Evolutionary conservation across 1,284 basidiomycete species (phyloP), one percentile per base, ranked within the genome.

Genomic region (Irpex sp.): DNA sequence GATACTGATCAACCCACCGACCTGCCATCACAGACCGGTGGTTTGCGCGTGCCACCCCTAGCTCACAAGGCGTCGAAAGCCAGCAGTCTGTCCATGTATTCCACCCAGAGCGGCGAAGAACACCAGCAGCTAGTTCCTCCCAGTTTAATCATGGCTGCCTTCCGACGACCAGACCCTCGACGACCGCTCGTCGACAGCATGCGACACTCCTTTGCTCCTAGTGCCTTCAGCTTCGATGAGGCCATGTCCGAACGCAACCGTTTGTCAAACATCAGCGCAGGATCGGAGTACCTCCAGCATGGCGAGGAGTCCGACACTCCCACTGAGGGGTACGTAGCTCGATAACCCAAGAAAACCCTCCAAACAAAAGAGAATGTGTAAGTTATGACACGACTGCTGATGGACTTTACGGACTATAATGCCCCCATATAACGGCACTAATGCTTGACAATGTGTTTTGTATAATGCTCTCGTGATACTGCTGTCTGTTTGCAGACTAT

Each of bases 71-170:
- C 67, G 15, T 74, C 75, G 1, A 68, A 69, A 5, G 63, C 72
- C 53, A 74, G 74, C 64, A 68, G 72, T 8, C 67, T 63, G n/a
- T 77, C 75, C 8, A 65, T 66, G 35, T 76, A 76, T 60, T 77
- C 76, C 19, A 70, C 67, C 9, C 72, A 70, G 63, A 77, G 73
- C 61, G 75, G 72, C 8, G 76, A 75, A 56, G 72, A 74, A 43
- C 66, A 67, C 26, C 69, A 69, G 58, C 63, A 63, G 21, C 66
- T 65, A 6, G 68, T 70, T 3, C 69, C 72, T n/a, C 66, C 70
- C 26, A 70, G 69, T 35, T 63, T 72, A 53, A 63, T 75, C 4
- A 61, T 69, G 57, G 70, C 65, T 31, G 68, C 69, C 6, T 59
- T 74, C 36, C 62, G 63, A 1, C 68, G 65, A 39, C 65, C 68